Evolutionary conservation across 2,329 filamentous ascomycete species (phyloP).

Genomic region (Exophiala oligosperma): DNA sequence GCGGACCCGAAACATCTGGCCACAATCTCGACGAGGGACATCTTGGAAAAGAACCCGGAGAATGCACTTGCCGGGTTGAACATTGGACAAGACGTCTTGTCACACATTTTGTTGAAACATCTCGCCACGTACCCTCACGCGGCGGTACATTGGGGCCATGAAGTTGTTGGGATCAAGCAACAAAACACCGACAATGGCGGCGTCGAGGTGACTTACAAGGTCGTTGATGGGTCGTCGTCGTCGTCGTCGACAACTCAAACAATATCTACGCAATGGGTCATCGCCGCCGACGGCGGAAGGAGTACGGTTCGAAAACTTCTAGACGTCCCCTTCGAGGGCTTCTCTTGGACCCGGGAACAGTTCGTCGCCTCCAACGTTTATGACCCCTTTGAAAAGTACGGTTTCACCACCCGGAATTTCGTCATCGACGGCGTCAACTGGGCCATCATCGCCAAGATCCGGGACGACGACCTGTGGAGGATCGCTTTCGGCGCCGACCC

Average conservation of each 20-base stretch:
- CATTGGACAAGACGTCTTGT: slow-evolving; percentile 35
- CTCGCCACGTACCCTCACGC: no score
- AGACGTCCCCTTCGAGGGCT: slow-evolving; percentile 6
- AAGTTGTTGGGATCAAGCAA: no score
- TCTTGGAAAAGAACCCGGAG: no score
- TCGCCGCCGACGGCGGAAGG: slow-evolving; percentile 3
- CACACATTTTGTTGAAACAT: no score
- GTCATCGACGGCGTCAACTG: slow-evolving; percentile 17
- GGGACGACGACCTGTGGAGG: slow-evolving; percentile 37
- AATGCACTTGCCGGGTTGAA: slow-evolving; percentile 21
- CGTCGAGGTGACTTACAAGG: background rate
- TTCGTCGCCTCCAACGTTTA: slow-evolving; percentile 13
- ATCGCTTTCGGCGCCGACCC: slow-evolving; percentile 41
- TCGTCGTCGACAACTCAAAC: no score
- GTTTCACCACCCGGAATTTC: slow-evolving; percentile 5
- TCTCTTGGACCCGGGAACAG: slow-evolving; percentile 7
- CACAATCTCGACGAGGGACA: slow-evolving; percentile 36
- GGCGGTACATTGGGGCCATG: no score
- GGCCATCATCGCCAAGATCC: slow-evolving; percentile 34
- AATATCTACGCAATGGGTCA: background rate
- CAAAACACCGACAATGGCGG: slow-evolving; percentile 31
- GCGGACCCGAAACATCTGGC: background rate
- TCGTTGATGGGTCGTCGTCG: background rate
- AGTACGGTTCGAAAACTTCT: background rate
- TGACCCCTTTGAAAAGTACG: slow-evolving; percentile 13